Evolutionary conservation across 2,329 filamentous ascomycete genomes (phyloP), one percentile per base, ranked within the genome.

Genomic region (Myotisia sp.): DNA sequence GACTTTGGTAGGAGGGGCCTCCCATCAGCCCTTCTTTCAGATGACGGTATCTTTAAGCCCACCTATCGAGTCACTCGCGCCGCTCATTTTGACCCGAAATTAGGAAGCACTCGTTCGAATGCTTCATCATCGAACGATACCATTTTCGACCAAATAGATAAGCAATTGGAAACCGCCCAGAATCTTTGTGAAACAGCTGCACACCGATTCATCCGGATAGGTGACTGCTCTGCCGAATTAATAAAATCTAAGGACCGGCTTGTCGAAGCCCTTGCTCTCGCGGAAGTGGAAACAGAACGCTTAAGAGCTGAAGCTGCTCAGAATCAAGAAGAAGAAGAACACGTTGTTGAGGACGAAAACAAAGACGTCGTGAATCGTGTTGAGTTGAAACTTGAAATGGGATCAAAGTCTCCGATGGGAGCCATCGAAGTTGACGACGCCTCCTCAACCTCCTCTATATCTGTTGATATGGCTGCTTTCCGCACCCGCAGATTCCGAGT

Each of bases 161-260:
- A 79, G 51, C 71, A 73, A 1, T 64, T 94, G 17, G 85, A 93
- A 51, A 71, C 73, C 42, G 79, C 83, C 4, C 84, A 93, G 53
- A 70, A 69, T 37, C 71, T 85, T 47, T 92, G 82, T 52, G 86
- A 94, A 59, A 76, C 76, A 35, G 86, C 80, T 2, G 86, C 86
- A 0, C 85, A 92, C 50, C 82, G 92, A 49, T 84, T 90, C 41
- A 65, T 94, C n/a, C 74, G 86, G 16, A 79, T 85, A 34, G 86
- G 85, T 7, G 79, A 90, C 48, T 93, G 86, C 56, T 69, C 65
- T n/a, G 69, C 73, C 12, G 83, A 92, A 54, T 68, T 93, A 24
- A 64, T 66, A 17, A 76, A 74, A 29, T 78, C 86, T 34, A 71
- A 75, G 48, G 63, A 67, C 37, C 71, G 74, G 10, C 69, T 92